Evolutionary conservation across 148 eudicot species (phyloP).

Genomic region (Nepenthes gracilis): DNA sequence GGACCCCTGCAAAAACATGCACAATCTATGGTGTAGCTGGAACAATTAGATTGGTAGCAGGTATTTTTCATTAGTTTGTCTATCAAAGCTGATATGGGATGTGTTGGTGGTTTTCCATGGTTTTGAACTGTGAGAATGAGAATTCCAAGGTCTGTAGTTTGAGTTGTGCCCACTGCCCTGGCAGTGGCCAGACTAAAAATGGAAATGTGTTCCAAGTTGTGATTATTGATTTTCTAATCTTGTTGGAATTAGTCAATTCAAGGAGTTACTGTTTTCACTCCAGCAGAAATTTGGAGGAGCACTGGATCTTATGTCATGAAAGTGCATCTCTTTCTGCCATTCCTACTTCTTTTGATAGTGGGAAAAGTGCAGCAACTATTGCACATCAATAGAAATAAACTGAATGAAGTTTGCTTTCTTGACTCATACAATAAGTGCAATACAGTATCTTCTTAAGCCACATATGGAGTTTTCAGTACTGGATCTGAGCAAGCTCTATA

Average conservation of each 20-base stretch:
- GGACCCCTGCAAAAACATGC: conserved; percentile 43
- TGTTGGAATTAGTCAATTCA: neutral
- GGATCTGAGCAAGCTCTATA: too few species aligned
- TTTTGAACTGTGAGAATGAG: too few species aligned
- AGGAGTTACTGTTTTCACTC: neutral
- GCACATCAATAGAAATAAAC: too few species aligned
- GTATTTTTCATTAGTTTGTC: conserved; percentile 24
- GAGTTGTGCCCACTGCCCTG: neutral
- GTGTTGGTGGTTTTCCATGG: too few species aligned
- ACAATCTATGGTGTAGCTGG: conserved; percentile 82
- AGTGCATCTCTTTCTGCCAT: too few species aligned
- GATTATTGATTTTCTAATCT: too few species aligned
- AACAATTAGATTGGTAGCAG: conserved; percentile 83
- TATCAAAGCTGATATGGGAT: neutral
- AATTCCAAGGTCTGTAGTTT: neutral
- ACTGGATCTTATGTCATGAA: too few species aligned
- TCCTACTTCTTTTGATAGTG: neutral
- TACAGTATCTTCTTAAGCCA: neutral
- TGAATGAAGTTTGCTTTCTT: too few species aligned
- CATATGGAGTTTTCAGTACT: neutral
- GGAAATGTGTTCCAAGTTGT: neutral
- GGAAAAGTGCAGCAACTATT: too few species aligned
- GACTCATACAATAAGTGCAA: too few species aligned
- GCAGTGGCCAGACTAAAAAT: neutral
- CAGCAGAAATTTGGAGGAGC: neutral